Evolutionary conservation across 2,329 filamentous ascomycete species (phyloP), one percentile per base, ranked within the genome.

Genomic region (Triangularia verruculosa): DNA sequence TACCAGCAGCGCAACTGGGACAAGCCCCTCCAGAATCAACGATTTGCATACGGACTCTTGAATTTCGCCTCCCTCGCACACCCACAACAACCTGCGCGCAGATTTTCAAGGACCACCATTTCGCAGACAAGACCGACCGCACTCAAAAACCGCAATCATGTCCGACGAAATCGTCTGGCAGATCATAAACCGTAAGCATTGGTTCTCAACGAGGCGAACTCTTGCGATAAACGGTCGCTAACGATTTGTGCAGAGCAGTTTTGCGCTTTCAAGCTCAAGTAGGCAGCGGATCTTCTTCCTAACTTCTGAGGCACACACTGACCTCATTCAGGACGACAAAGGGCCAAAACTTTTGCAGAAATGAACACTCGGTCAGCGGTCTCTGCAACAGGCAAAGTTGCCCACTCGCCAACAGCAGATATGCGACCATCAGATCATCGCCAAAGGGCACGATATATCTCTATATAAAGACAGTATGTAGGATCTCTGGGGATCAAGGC

Each of bases 161-260:
- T 96, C 92, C 67, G 94, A 98, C 82, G 94, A 98, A 79, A 96
- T 98, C 69, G 89, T 98, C 68, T 99, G 95, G 95, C 89, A 93
- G 76, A 91, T 97, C 63, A 97, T 97, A 70, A 96, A 96, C 78
- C 91, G 70, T 72, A 61, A 61, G 70, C 53, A 30, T 12, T 8
- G 24, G 15, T 51, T 22, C 12, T 39, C 22, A 32, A 17, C 7
- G n/a, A 56, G 47, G 22, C 11, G 17, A 28, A n/a, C 47, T 17
- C 30, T 34, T 34, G 17, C 2, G 1, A 27, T 54, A 11, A 24
- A n/a, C 20, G 22, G 15, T 89, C 61, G 91, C 92, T 70, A 90
- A 90, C 75, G 86, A 89, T 73, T 85, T 72, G 91, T 51, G 39
- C 76, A 71, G 70, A 71, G 64, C 70, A 71, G 65, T 71, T 71